Conservation (phyloP, 345 rosid species). For the Draba incana region DNA sequence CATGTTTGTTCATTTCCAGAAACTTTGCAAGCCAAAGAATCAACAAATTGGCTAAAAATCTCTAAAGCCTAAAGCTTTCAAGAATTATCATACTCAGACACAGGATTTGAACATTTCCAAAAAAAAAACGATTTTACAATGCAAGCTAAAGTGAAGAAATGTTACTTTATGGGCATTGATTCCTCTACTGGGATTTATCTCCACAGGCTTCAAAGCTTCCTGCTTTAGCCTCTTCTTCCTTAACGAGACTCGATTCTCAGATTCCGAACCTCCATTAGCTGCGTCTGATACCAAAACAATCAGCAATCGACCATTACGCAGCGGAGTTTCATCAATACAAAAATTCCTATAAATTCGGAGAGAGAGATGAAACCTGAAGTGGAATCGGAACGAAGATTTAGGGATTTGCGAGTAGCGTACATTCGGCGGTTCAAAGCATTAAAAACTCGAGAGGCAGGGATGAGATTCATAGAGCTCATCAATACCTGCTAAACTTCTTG, state of each 20-base stretch:
- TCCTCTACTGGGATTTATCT: slow-evolving; percentile 36
- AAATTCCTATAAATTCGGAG: neutral
- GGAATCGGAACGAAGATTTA: slow-evolving; percentile 12
- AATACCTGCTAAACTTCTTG: too few species aligned
- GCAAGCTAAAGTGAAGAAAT: slow-evolving; percentile 3
- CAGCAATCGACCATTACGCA: neutral
- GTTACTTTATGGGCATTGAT: neutral
- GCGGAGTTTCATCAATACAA: neutral
- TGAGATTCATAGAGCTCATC: slow-evolving; percentile 23
- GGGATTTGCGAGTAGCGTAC: slow-evolving; percentile 1
- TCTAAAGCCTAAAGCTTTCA: neutral
- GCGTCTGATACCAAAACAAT: slow-evolving; percentile 30
- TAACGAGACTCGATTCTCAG: slow-evolving; percentile 51
- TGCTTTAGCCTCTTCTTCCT: slow-evolving; percentile 61
- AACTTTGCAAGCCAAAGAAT: slow-evolving; percentile 14
- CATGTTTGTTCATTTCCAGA: neutral
- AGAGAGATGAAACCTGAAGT: slow-evolving; percentile 18
- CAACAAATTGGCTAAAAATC: slow-evolving; percentile 9
- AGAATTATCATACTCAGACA: neutral
- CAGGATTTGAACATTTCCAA: slow-evolving; percentile 12
- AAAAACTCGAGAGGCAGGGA: slow-evolving; percentile 15
- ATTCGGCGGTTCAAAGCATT: slow-evolving; percentile 32
- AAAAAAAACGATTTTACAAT: slow-evolving; percentile 6
- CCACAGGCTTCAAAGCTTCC: slow-evolving; percentile 35
- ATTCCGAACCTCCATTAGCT: slow-evolving; percentile 28